Percentiles rank a stretch among this genome's conserved stretches.
These are phyloP conservation scores for Thalassiosira livingstoniorum DNA, from an alignment of 352 stramenopile species.

Conservation along the genomic window DNA sequence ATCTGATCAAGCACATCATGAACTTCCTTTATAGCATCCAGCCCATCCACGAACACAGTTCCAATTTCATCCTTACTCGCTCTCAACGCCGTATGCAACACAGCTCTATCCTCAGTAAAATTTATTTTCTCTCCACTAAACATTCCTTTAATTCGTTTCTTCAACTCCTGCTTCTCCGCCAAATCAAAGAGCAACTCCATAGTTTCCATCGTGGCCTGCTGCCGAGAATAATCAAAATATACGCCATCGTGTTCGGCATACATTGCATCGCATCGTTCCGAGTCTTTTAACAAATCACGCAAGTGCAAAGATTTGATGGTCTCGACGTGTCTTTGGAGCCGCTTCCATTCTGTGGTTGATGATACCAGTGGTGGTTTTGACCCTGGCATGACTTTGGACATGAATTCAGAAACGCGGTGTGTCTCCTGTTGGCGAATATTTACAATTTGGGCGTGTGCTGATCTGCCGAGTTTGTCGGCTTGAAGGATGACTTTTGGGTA, in stretches of 20 bases:
- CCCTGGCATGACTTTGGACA: neutral
- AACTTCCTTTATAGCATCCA: slow-evolving; percentile 95
- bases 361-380: slow-evolving; percentile 64
- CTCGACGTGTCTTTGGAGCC: slow-evolving; percentile 72
- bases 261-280: slow-evolving; percentile 90
- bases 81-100: slow-evolving; percentile 96
- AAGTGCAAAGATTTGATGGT: slow-evolving; percentile 91
- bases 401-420: neutral
- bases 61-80: slow-evolving; percentile 69
- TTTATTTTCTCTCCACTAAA: slow-evolving; percentile 96
- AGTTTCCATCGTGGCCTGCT: slow-evolving; percentile 90
- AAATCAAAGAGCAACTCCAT: slow-evolving; percentile 93
- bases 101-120: slow-evolving; percentile 95
- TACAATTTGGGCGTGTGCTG: slow-evolving; percentile 28
- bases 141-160: slow-evolving; percentile 91
- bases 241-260: slow-evolving; percentile 92
- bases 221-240: slow-evolving; percentile 94
- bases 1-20: slow-evolving; percentile 95
- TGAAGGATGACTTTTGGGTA: slow-evolving; percentile 37
- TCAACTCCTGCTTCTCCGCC: slow-evolving; percentile 89
- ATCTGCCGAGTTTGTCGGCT: slow-evolving; percentile 35
- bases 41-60: slow-evolving; percentile 90
- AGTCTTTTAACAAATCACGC: slow-evolving; percentile 90
- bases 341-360: slow-evolving; percentile 74
- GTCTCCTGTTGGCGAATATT: neutral